A percentile compares a stretch with the other conserved stretches of the same genome.
Evolutionary conservation across 2,329 filamentous ascomycete genomes (phyloP).

Genomic region (Ophiostoma novo-ulmi): DNA sequence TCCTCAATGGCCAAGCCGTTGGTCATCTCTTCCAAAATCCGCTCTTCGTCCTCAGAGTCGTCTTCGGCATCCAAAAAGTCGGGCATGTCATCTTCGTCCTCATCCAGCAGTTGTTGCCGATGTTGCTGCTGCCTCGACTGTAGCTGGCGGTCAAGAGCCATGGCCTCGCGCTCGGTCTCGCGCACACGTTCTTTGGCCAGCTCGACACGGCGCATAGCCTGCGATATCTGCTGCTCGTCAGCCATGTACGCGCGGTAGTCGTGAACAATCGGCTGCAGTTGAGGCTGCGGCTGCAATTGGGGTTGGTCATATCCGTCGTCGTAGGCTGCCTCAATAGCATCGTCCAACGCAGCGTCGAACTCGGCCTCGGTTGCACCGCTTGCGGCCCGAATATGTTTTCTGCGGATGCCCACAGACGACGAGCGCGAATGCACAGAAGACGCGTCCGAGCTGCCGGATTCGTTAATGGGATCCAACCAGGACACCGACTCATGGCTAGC

Average conservation of each 20-base stretch:
- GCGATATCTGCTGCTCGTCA: constrained; percentile 44
- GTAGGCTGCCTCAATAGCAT: constrained; percentile 92
- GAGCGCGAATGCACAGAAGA: constrained; percentile 78
- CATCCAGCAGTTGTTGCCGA: constrained; percentile 42
- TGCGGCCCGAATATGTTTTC: constrained; percentile 62
- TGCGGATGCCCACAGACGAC: constrained; percentile 62
- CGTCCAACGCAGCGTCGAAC: constrained; percentile 90
- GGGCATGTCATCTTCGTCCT: constrained; percentile 40
- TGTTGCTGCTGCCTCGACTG: constrained; percentile 40
- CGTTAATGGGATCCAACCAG: constrained; percentile 91
- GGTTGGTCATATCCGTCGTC: constrained; percentile 72
- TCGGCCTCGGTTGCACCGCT: constrained; percentile 79
- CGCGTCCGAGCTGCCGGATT: constrained; percentile 73
- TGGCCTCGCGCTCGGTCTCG: constrained; percentile 66
- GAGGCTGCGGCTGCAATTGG: neutral
- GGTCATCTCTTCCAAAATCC: constrained; percentile 81
- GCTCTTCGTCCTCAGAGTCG: constrained; percentile 67
- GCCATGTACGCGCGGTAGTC: constrained; percentile 36
- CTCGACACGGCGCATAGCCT: constrained; percentile 63
- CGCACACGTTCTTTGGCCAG: constrained; percentile 69
- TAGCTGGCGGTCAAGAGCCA: constrained; percentile 56
- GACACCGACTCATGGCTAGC: constrained; percentile 77
- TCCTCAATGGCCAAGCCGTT: constrained; percentile 76
- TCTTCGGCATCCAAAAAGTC: constrained; percentile 55
- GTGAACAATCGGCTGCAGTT: neutral